These are phyloP conservation scores for Phytopythium chamaehyphon DNA, from an alignment of 352 stramenopile genomes.

Conservation along the genomic window DNA sequence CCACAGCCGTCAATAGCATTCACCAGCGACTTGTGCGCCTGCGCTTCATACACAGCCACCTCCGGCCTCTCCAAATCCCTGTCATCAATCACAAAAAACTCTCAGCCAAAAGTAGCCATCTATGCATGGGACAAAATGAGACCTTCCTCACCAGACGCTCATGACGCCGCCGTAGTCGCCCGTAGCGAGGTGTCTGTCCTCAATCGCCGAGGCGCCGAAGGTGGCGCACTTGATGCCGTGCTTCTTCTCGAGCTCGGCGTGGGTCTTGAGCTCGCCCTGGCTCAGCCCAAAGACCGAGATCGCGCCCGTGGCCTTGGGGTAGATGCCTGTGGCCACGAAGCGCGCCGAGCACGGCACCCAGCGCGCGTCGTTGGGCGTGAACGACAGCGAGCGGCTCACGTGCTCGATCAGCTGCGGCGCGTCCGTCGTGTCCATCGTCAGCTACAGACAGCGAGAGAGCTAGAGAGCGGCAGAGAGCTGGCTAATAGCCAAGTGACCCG, in stretches of 20 bases:
- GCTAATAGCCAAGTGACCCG: background rate
- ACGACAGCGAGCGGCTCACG: conserved; percentile 88
- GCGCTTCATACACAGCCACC: conserved; percentile 79
- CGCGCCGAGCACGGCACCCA: conserved; percentile 94
- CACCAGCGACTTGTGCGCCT: conserved; percentile 92
- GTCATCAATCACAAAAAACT: background rate
- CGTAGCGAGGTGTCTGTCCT: conserved; percentile 85
- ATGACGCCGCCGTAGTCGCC: conserved; percentile 77
- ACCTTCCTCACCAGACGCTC: conserved; percentile 48
- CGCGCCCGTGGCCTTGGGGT: conserved; percentile 90
- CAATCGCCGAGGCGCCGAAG: conserved; percentile 91
- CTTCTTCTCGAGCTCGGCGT: conserved; percentile 68
- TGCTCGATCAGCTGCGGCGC: conserved; percentile 97
- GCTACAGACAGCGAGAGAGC: background rate
- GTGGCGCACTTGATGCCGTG: conserved; percentile 95
- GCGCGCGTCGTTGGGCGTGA: conserved; percentile 93
- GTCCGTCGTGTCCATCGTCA: conserved; percentile 92
- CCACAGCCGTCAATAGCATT: conserved; percentile 95
- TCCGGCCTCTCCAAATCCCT: conserved; percentile 83
- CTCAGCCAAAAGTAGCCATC: background rate
- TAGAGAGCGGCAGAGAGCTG: background rate
- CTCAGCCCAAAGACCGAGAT: conserved; percentile 91
- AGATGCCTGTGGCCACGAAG: conserved; percentile 92
- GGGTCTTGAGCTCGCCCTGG: conserved; percentile 77
- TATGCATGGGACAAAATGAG: too few species aligned